phyloP scores from a whole-genome alignment of 495 filamentous ascomycete species.

The Ramalina peruviana region DNA sequence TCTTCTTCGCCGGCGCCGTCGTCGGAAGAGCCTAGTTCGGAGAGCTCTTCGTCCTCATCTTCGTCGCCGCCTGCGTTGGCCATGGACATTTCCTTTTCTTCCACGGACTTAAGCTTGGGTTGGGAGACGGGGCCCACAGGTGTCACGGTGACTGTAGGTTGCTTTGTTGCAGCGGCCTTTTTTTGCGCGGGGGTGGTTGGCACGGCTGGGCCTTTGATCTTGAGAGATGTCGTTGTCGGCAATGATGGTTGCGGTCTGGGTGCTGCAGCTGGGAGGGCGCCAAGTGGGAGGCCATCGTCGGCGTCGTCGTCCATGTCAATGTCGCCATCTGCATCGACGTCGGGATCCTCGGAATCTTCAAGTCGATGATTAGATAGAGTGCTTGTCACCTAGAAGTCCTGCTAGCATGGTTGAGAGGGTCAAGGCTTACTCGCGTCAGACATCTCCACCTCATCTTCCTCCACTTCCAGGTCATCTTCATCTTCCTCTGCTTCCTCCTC shows the following conservation, averaged over 20 bases:
- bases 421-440: conserved; percentile 9
- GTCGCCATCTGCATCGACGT: conserved; percentile 33
- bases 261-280: background rate
- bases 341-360: conserved; percentile 30
- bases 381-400: too few species aligned
- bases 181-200: conserved; percentile 5
- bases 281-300: conserved; percentile 28
- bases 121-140: conserved; percentile 14
- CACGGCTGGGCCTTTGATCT: conserved; percentile 15
- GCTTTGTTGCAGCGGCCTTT: conserved; percentile 12
- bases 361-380: conserved; percentile 18
- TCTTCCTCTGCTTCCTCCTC: conserved; percentile 31
- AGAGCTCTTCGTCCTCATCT: conserved; percentile 23
- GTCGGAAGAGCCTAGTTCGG: conserved; percentile 30
- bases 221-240: conserved; percentile 15
- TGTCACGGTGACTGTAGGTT: conserved; percentile 25
- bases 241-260: conserved; percentile 18
- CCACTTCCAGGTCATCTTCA: conserved; percentile 29
- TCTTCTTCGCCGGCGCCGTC: conserved; percentile 32
- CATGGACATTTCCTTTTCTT: conserved; percentile 46
- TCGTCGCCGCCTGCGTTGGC: conserved; percentile 34
- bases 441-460: conserved; percentile 26
- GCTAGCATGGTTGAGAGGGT: too few species aligned
- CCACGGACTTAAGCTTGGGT: conserved; percentile 36
- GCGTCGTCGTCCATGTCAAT: conserved; percentile 45